Percentiles rank a stretch among this genome's conserved stretches.
Evolutionary conservation across 176 grass and related monocot species (phyloP).

Genomic region (Musa troglodytarum): DNA sequence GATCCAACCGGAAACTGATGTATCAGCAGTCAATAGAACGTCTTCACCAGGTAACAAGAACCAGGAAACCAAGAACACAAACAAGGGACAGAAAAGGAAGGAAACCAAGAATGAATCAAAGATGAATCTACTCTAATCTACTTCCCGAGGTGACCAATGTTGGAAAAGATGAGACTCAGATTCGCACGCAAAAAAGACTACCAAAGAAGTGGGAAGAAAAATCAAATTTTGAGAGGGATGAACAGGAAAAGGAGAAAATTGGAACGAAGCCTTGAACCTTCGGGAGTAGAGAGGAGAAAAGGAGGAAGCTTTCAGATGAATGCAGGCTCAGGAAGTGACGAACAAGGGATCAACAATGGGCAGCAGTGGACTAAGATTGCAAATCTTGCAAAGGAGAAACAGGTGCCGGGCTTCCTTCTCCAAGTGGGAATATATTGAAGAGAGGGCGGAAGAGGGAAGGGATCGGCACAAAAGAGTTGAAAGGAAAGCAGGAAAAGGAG

Average conservation of each 20-base stretch:
- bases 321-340: background rate
- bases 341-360: background rate
- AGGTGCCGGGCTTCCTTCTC: background rate
- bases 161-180: background rate
- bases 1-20: background rate
- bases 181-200: background rate
- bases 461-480: background rate
- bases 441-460: background rate
- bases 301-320: constrained; percentile 9
- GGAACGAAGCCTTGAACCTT: background rate
- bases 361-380: background rate
- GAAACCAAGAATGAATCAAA: background rate
- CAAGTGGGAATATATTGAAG: background rate
- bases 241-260: background rate
- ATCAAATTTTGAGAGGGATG: constrained; percentile 2
- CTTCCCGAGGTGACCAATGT: background rate
- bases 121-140: background rate
- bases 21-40: background rate
- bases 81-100: background rate
- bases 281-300: background rate
- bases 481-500: background rate
- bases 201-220: background rate
- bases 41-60: background rate
- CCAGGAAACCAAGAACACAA: background rate
- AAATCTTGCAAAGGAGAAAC: background rate